Evolutionary conservation across 2,329 filamentous ascomycete species (phyloP), one percentile per base, ranked within the genome.

Genomic region (Aspergillus vadensis): DNA sequence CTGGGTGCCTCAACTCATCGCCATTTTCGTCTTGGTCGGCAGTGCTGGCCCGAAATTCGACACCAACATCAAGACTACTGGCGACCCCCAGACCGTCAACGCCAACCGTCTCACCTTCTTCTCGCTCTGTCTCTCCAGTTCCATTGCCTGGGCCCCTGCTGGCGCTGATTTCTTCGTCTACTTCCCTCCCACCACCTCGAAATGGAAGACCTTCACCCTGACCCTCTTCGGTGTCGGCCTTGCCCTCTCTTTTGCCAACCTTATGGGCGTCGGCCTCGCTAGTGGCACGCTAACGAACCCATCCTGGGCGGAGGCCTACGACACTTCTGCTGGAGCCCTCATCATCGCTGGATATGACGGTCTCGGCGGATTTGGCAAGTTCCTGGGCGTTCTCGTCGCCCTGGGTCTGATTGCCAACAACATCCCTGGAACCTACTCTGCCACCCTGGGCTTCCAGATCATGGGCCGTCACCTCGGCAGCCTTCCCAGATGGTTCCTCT

Each of bases 381-480:
- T 78, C 63, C 68, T 73, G 57, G 68, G 69, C 12, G 70, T 75
- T n/a, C 67, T 77, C 17, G 59, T 76, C 32, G 71, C 72, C n/a
- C 69, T 78, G 1, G 72, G 73, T 4, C 67, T 74, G n/a, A 68
- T 78, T 50, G 70, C 72, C 12, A 78, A 78, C 61, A 75, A 74
- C 55, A 70, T 72, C 7, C 74, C 76, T 3, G 70, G 70, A 6
- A 74, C 74, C 3, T 79, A 78, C 61, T 72, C 73, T 5, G 74
- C 72, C 9, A 72, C 72, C 1, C 65, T 77, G 14, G 69, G 67
- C 19, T 74, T 77, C 67, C 76, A 77, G 59, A 67, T 73, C 38
- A 61, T 77, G 55, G 74, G 73, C 19, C 63, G 65, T 9, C 66
- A 68, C 19, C 59, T 66, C 1, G 69, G 71, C 36, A 64, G 60